phyloP scores from a whole-genome alignment of 73 alveolate species.

The Paramecium sexaurelia region DNA sequence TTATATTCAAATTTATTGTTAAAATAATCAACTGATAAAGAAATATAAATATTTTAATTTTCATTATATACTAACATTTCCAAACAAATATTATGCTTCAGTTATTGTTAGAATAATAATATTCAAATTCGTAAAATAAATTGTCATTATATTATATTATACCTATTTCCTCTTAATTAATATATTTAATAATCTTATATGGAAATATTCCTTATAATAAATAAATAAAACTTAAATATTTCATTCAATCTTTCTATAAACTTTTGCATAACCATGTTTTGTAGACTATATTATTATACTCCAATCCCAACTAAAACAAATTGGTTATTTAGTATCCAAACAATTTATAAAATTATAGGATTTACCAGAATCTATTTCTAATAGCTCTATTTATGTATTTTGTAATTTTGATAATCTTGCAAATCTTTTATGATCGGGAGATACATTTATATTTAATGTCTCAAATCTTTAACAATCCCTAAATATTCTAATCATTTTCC shows the following conservation, averaged over 20 bases:
- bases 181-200: not conserved
- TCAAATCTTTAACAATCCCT: not conserved
- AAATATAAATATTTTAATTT: not conserved
- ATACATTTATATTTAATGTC: not conserved
- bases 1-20: not conserved
- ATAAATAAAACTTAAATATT: not conserved
- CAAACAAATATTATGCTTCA: conserved; percentile 78
- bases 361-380: not conserved
- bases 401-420: not conserved
- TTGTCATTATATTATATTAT: no score
- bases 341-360: not conserved
- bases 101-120: conserved; percentile 76
- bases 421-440: not conserved
- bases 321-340: conserved; percentile 12
- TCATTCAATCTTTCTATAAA: conserved; percentile 7
- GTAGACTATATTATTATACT: not conserved
- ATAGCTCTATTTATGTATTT: not conserved
- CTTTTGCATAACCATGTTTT: conserved; percentile 22
- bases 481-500: not conserved
- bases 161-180: no score
- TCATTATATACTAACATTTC: no score
- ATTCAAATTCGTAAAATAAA: conserved; percentile 80
- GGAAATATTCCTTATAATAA: not conserved
- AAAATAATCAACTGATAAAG: not conserved
- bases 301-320: conserved; percentile 12